A percentile compares a stretch with the other conserved stretches of the same genome.
Conservation (phyloP, 306 rosid genomes). For the Cucumis melo region DNA sequence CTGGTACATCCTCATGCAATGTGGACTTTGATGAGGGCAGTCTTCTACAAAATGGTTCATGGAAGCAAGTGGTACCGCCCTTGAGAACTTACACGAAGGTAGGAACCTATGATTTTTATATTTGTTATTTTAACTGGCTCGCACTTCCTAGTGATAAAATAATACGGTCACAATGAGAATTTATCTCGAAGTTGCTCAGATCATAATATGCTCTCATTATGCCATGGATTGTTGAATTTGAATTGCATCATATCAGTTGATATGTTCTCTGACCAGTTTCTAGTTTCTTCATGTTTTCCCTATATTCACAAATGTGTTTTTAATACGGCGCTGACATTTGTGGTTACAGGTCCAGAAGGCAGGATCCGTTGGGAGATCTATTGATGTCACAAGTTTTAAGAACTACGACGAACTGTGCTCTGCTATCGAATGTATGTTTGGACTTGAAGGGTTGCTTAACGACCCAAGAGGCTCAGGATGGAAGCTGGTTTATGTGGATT, state of each 20-base stretch:
- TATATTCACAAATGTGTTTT: neutral
- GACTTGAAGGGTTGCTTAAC: conserved; percentile 73
- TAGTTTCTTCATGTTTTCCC: neutral
- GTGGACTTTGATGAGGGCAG: conserved; percentile 78
- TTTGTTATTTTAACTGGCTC: neutral
- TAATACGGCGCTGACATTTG: neutral
- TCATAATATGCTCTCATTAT: neutral
- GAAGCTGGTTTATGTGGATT: conserved; percentile 89
- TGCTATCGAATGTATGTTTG: conserved; percentile 90
- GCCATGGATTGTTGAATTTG: neutral
- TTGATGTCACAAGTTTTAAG: conserved; percentile 69
- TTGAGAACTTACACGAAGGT: conserved; percentile 85
- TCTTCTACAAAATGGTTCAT: conserved; percentile 66
- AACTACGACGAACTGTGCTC: conserved; percentile 65
- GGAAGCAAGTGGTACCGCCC: conserved; percentile 71
- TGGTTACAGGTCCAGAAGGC: conserved; percentile 66
- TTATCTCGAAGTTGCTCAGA: neutral
- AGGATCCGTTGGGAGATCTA: conserved; percentile 95
- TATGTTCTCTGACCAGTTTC: neutral
- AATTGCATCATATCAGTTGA: neutral
- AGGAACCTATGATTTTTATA: neutral
- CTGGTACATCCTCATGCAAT: conserved; percentile 79
- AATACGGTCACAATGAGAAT: neutral
- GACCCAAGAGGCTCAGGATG: conserved; percentile 82
- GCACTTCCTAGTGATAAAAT: neutral